Conservation (phyloP, 345 rosid species). For the Zanthoxylum bungeanum region DNA sequence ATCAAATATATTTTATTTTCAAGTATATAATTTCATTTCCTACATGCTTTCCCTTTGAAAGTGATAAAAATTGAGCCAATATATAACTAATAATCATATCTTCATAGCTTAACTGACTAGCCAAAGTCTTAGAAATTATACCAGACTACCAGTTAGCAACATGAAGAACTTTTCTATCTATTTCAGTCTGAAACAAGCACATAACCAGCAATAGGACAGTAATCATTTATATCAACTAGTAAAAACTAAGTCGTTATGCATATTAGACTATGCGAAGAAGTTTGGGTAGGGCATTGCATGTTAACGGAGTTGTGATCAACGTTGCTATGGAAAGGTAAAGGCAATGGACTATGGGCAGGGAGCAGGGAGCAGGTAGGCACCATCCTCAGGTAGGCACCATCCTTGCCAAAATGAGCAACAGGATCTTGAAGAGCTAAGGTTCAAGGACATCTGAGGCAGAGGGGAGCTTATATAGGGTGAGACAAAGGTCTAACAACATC, state of each 20-base stretch:
- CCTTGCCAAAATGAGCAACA: not conserved
- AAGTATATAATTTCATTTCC: not conserved
- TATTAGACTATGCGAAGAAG: not conserved
- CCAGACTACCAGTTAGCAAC: not conserved
- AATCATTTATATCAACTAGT: not conserved
- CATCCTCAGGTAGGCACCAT: not conserved
- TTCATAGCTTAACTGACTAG: not conserved
- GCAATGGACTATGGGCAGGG: not conserved
- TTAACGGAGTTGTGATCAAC: not conserved
- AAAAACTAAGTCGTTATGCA: not conserved
- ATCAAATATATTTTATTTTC: not conserved
- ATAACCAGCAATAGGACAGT: not conserved
- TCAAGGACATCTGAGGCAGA: not conserved
- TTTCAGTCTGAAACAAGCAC: not conserved
- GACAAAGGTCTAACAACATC: not conserved
- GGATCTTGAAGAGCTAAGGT: not conserved
- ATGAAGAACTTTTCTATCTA: not conserved
- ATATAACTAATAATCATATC: too few relatives aligned
- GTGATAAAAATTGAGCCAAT: too few relatives aligned
- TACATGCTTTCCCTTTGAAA: not conserved
- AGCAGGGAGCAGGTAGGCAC: too few relatives aligned
- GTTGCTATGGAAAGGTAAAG: not conserved
- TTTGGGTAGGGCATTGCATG: not conserved
- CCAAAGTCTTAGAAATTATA: not conserved
- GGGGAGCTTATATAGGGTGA: not conserved